A percentile compares a stretch with the other conserved stretches of the same genome.
Evolutionary conservation across 2,329 filamentous ascomycete species (phyloP).

Genomic region (Ascosphaera acerosa): DNA sequence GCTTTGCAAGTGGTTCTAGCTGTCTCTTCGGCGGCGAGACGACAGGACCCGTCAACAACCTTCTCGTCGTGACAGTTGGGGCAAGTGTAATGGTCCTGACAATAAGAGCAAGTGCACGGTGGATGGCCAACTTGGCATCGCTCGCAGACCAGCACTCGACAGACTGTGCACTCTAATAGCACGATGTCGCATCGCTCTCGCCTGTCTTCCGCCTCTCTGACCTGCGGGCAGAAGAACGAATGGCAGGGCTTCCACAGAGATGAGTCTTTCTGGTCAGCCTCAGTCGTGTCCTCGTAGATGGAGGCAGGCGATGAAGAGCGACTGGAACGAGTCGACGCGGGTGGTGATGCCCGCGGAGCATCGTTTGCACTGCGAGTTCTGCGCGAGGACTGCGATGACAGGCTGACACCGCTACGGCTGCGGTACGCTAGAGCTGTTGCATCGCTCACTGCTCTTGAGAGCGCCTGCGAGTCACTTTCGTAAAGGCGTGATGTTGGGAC

Average conservation of each 20-base stretch:
- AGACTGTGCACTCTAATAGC: constrained; percentile 21
- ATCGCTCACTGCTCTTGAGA: constrained; percentile 1
- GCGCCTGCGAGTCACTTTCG: not conserved
- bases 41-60: constrained; percentile 16
- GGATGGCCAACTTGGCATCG: constrained; percentile 18
- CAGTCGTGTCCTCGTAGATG: constrained; percentile 13
- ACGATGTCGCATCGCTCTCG: constrained; percentile 20
- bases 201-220: constrained; percentile 19
- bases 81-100: constrained; percentile 19
- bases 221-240: constrained; percentile 23
- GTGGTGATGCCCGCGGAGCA: constrained; percentile 12
- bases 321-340: constrained; percentile 15
- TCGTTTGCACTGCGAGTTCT: not conserved
- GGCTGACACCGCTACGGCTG: too few relatives aligned
- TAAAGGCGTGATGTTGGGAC: not conserved
- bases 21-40: constrained; percentile 15
- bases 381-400: not conserved
- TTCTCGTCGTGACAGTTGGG: constrained; percentile 19
- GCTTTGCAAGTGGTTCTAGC: too few relatives aligned
- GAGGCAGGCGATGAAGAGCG: constrained; percentile 18
- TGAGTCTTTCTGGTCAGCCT: constrained; percentile 13
- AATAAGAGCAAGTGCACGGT: constrained; percentile 21
- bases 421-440: too few relatives aligned
- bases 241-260: constrained; percentile 26
- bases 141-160: constrained; percentile 22